Percentiles rank a stretch among this genome's conserved stretches.
Evolutionary conservation across 441 rosid genomes (phyloP).

Genomic region (Pelargonium fulgidum): DNA sequence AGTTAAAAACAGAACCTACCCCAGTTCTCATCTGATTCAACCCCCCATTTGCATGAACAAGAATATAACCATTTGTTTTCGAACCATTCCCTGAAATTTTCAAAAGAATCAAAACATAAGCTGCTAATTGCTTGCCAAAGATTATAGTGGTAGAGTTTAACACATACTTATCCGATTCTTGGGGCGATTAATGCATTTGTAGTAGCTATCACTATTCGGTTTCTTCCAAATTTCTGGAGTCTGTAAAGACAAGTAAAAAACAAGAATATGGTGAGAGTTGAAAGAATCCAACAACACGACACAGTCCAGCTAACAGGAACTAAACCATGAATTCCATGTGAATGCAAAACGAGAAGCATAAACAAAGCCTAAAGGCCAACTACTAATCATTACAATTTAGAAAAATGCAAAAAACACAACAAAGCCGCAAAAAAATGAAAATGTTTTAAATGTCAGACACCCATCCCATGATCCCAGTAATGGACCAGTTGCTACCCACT

Average conservation of each 20-base stretch:
- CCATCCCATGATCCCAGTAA: slow-evolving; percentile 3
- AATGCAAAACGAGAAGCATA: neutral
- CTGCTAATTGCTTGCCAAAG: neutral
- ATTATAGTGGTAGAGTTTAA: neutral
- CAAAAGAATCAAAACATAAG: neutral
- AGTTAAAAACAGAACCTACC: slow-evolving; percentile 36
- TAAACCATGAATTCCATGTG: neutral
- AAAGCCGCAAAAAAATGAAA: too few species aligned
- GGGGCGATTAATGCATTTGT: slow-evolving; percentile 58
- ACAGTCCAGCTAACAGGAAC: neutral
- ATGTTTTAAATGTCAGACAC: neutral
- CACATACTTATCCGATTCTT: slow-evolving; percentile 47
- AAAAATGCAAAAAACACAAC: too few species aligned
- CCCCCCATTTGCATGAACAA: slow-evolving; percentile 93
- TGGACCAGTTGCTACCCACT: neutral
- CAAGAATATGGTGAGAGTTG: neutral
- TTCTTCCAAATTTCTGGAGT: slow-evolving; percentile 83
- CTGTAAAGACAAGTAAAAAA: slow-evolving; percentile 30
- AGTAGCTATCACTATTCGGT: slow-evolving; percentile 55
- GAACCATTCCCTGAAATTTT: slow-evolving; percentile 32
- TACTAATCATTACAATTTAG: too few species aligned
- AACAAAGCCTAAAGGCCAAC: neutral
- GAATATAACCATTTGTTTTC: slow-evolving; percentile 69
- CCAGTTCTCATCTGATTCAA: slow-evolving; percentile 97
- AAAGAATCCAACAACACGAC: too few species aligned